A percentile compares a stretch with the other conserved stretches of the same genome.
Conservation (phyloP, 176 grass and related monocot genomes). For the bread wheat (Triticum aestivum) region IWGSC_CS_RefSeq_v2.1 NC_057810.1:140473283-140473782, state of each 20-base stretch:
- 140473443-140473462: background rate
- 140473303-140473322: slow-evolving; percentile 12
- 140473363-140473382: background rate
- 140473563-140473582: background rate
- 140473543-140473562: slow-evolving; percentile 2
- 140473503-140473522: background rate
- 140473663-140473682: background rate
- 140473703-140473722: background rate
- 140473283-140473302: slow-evolving; percentile 37
- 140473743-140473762: background rate
- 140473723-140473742: background rate
- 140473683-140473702: background rate
- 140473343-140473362: slow-evolving; percentile 19
- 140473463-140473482: background rate
- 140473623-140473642: background rate
- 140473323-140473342: background rate
- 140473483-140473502: background rate
- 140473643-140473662: background rate
- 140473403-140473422: background rate
- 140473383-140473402: slow-evolving; percentile 1
- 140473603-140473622: background rate
- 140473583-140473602: no score
- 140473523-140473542: no score
- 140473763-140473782: no score
- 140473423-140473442: background rate